Evolutionary conservation across 1,284 basidiomycete species (phyloP).

Genomic region (Puccinia hordei): DNA sequence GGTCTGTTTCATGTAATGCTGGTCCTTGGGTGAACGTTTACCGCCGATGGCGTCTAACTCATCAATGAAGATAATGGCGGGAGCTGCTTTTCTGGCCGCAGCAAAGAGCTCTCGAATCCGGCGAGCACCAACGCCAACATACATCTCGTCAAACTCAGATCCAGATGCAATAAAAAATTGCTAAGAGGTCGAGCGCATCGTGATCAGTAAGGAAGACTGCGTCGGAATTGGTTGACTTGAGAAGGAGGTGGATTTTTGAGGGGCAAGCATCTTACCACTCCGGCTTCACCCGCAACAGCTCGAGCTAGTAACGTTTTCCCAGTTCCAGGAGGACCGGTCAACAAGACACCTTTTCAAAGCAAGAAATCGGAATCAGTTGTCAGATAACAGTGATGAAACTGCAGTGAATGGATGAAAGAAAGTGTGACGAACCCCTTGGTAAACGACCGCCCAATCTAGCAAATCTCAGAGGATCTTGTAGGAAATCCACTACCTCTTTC

Average conservation of each 20-base stretch:
- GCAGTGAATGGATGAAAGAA: conserved; percentile 56
- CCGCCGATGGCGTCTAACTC: conserved; percentile 90
- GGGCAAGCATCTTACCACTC: conserved; percentile 64
- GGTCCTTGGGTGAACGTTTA: conserved; percentile 83
- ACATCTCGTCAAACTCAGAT: conserved; percentile 95
- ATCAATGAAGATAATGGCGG: conserved; percentile 93
- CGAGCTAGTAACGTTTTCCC: conserved; percentile 96
- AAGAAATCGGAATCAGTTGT: not conserved
- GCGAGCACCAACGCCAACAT: conserved; percentile 92
- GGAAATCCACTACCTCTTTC: conserved; percentile 86
- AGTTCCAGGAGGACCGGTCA: conserved; percentile 67
- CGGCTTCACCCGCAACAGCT: conserved; percentile 95
- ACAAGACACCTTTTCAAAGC: conserved; percentile 54
- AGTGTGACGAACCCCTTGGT: conserved; percentile 86
- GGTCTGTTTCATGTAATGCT: conserved; percentile 67
- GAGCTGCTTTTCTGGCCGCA: conserved; percentile 89
- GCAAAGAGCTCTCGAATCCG: conserved; percentile 94
- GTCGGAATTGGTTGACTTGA: not conserved
- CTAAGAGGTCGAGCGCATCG: conserved; percentile 55
- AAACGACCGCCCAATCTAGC: conserved; percentile 84
- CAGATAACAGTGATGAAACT: not conserved
- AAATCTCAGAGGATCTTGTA: conserved; percentile 85
- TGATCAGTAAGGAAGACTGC: not conserved
- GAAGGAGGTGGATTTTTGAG: not conserved
- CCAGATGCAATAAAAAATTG: conserved; percentile 75